Evolutionary conservation across 495 filamentous ascomycete genomes (phyloP).

Genomic region (Podospora australis): DNA sequence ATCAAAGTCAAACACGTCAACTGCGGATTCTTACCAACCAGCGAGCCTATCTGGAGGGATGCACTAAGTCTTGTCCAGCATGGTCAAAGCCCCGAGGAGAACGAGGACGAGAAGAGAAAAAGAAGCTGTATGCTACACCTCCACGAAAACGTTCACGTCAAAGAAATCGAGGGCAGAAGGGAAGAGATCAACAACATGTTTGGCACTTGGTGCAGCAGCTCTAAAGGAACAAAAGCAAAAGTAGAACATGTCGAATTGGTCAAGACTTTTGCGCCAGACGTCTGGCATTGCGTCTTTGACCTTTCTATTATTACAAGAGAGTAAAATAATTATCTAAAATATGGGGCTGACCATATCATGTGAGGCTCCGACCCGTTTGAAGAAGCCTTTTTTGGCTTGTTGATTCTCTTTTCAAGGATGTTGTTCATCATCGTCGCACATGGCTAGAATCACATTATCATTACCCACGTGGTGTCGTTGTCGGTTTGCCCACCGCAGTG

Average conservation of each 20-base stretch:
- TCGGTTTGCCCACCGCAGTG: neutral
- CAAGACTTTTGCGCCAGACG: constrained; percentile 88
- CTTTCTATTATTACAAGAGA: constrained; percentile 41
- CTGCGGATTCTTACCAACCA: constrained; percentile 70
- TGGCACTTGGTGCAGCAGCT: constrained; percentile 23
- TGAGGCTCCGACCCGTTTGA: too few species aligned
- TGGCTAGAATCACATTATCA: neutral
- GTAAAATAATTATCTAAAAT: neutral
- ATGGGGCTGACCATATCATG: too few species aligned
- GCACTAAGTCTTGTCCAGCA: constrained; percentile 42
- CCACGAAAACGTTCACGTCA: constrained; percentile 74
- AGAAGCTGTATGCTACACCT: constrained; percentile 69
- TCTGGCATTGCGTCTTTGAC: constrained; percentile 86
- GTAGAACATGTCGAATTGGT: constrained; percentile 72
- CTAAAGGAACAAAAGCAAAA: constrained; percentile 18
- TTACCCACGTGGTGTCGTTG: neutral
- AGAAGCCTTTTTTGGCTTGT: too few species aligned
- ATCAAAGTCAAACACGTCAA: constrained; percentile 61
- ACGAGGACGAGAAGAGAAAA: neutral
- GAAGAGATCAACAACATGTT: constrained; percentile 39
- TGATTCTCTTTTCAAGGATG: neutral
- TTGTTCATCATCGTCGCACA: constrained; percentile 4
- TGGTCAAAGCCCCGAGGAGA: neutral
- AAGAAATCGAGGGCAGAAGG: constrained; percentile 52
- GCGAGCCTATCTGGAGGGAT: constrained; percentile 55